These are phyloP conservation scores for Cupressus sempervirens DNA, from an alignment of 75 land plant species.

Conservation along the genomic window DNA sequence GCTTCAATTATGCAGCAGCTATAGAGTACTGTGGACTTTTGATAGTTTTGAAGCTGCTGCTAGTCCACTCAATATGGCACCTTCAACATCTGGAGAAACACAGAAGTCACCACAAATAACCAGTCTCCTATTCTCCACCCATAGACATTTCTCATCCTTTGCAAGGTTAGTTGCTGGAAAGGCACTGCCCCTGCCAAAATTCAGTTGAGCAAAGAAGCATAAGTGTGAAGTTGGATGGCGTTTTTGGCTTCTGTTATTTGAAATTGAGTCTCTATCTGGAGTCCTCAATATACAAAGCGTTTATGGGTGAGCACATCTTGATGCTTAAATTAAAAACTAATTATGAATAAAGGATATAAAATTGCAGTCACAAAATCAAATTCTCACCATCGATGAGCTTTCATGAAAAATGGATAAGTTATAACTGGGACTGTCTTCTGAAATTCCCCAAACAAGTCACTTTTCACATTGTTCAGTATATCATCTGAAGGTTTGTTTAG, in stretches of 20 bases:
- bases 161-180: slow-evolving; percentile 60
- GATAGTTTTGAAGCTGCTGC: slow-evolving; percentile 56
- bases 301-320: neutral
- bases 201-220: neutral
- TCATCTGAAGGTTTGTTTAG: slow-evolving; percentile 61
- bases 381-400: slow-evolving; percentile 87
- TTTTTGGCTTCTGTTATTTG: neutral
- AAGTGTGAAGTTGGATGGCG: neutral
- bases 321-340: neutral
- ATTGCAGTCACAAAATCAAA: neutral
- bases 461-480: slow-evolving; percentile 43
- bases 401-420: slow-evolving; percentile 57
- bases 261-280: neutral
- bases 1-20: neutral
- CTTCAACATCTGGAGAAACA: slow-evolving; percentile 67
- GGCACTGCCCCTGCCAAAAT: slow-evolving; percentile 74
- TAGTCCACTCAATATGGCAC: slow-evolving; percentile 74
- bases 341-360: neutral
- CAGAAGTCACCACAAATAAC: slow-evolving; percentile 89
- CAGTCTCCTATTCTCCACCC: slow-evolving; percentile 31
- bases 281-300: neutral
- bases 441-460: slow-evolving; percentile 51
- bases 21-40: slow-evolving; percentile 8
- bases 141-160: slow-evolving; percentile 59
- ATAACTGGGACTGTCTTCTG: slow-evolving; percentile 33